Base-by-base conservation (phyloP, 192 early-diverging fungal species). In the Gaertneriomyces semiglobifer region DNA sequence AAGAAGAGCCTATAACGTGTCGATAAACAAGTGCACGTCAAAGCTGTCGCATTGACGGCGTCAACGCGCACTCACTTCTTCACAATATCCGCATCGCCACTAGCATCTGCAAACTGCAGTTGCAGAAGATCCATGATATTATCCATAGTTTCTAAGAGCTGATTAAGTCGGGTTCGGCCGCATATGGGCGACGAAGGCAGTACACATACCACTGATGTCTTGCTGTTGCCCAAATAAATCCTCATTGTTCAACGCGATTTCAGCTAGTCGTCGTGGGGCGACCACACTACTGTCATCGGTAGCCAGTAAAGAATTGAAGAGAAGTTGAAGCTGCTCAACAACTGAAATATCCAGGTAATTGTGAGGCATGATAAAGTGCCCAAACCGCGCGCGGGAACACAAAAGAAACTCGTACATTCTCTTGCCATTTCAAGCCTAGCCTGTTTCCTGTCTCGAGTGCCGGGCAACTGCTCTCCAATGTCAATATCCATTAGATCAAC, bases 81-180 rank as follows among this genome's bases (percentile, higher is more conserved):
- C 25, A 55, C n/a, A 41, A 16, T 19, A 46, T 48, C 19, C 20
- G 18, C 46, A 12, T 33, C 9, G 41, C 25, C 58, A 7, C 8
- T 39, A n/a, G 44, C 2, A 8, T 55, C 38, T 54, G 12, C 43
- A 6, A 12, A 52, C 1, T 33, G 66, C 40, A 41, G 43, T 39
- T 79, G 65, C 10, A 79, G 62, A 56, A 79, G 46, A 38, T 68
- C 74, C 5, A 79, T 14, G 42, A 79, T 67, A 19, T 67, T 66
- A 60, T 79, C 77, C 77, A 79, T 79, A 38, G 62, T 74, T 59
- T 79, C 74, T 76, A 51, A 5, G 19, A 47, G 14, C 9, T 16
- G 14, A 57, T 16, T 6, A 12, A 16, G 6, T 51, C 25, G 55
- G 12, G 41, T 14, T 40, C 38, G 51, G 12, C 16, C 60, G 38